These are phyloP conservation scores for Galerina sulciceps DNA, from an alignment of 768 basidiomycete genomes.

Conservation along the genomic window DNA sequence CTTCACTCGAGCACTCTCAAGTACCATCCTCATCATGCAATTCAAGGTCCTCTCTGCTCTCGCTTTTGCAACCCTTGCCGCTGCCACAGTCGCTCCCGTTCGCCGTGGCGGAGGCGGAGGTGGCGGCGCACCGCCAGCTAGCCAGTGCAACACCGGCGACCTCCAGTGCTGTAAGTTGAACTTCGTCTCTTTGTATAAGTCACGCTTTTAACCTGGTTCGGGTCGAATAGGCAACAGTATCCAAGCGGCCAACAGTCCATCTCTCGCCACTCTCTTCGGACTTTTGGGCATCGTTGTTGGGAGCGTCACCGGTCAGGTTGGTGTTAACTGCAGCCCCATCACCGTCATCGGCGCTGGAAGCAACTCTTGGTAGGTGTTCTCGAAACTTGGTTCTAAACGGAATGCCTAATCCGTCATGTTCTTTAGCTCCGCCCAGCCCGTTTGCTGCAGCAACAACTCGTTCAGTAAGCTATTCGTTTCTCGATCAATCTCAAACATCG, in stretches of 20 bases:
- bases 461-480: slow-evolving; percentile 20
- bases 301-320: slow-evolving; percentile 17
- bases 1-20: neutral
- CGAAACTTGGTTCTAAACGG: neutral
- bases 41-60: no score
- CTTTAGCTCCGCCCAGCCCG: slow-evolving; percentile 20
- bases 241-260: slow-evolving; percentile 2
- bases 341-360: slow-evolving; percentile 17
- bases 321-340: slow-evolving; percentile 23
- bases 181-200: neutral
- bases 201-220: neutral
- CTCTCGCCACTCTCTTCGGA: slow-evolving; percentile 16
- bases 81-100: no score
- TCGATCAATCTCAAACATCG: neutral
- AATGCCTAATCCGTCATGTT: neutral
- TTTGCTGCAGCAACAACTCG: slow-evolving; percentile 31
- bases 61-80: no score
- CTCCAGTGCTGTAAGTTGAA: slow-evolving; percentile 28
- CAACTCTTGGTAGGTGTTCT: slow-evolving; percentile 14
- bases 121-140: no score
- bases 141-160: no score
- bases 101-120: no score
- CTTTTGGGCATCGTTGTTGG: slow-evolving; percentile 22
- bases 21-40: neutral
- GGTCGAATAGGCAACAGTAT: slow-evolving; percentile 15